A percentile compares a stretch with the other conserved stretches of the same genome.
Conservation (phyloP, 2,329 filamentous ascomycete genomes). For the Calonectria leucothoes region DNA sequence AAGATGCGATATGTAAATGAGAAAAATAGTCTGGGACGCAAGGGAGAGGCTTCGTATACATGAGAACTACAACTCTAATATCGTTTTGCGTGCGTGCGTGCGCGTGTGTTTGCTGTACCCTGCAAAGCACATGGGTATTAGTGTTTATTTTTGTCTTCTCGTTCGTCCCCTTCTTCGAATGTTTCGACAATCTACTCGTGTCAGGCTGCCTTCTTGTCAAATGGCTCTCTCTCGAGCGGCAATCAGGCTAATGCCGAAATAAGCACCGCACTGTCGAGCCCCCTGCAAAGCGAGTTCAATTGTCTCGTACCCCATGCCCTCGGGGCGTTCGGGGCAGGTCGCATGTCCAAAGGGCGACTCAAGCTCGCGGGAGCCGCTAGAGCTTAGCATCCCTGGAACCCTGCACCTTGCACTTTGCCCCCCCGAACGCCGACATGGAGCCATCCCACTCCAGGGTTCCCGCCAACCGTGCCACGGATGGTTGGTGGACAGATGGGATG, state of each 20-base stretch:
- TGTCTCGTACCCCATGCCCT: neutral
- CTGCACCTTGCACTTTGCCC: neutral
- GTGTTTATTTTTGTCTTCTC: neutral
- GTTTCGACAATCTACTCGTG: neutral
- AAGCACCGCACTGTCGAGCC: neutral
- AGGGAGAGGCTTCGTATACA: neutral
- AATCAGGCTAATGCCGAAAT: constrained; percentile 1
- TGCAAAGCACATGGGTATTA: neutral
- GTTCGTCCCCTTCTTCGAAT: neutral
- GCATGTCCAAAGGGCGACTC: neutral
- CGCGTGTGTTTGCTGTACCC: neutral
- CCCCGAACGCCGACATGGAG: constrained; percentile 8
- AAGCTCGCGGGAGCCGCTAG: constrained; percentile 7
- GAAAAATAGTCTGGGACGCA: neutral
- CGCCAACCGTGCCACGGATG: constrained; percentile 5
- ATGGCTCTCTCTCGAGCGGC: neutral
- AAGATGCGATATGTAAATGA: neutral
- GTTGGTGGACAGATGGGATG: constrained; percentile 5
- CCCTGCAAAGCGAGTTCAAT: neutral
- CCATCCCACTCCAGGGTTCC: constrained; percentile 14
- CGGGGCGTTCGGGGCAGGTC: constrained; percentile 15
- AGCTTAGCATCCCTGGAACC: constrained; percentile 10
- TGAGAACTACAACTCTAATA: neutral
- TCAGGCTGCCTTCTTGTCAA: neutral
- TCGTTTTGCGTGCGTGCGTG: too few relatives aligned